Conservation (phyloP, 495 filamentous ascomycete genomes). For the Aspergillus diversus region DNA sequence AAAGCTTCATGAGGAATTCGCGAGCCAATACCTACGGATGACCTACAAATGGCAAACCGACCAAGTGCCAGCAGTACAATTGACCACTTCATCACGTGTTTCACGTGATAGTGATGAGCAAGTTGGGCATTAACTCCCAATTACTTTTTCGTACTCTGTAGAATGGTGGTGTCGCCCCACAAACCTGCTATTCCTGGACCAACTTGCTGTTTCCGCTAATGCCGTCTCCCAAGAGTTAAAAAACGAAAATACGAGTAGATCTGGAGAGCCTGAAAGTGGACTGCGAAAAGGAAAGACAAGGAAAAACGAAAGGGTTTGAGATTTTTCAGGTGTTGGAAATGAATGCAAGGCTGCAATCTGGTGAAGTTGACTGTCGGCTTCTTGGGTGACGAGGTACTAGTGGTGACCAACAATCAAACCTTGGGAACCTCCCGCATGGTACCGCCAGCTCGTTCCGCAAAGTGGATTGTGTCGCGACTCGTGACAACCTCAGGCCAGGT, state of each 20-base stretch:
- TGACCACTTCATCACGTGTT: too few relatives aligned
- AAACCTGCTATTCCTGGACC: neutral
- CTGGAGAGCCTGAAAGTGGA: constrained; percentile 2
- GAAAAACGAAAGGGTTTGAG: neutral
- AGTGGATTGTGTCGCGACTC: constrained; percentile 10
- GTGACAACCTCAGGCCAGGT: neutral
- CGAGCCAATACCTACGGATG: too few relatives aligned
- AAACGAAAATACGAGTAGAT: neutral
- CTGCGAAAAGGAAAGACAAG: neutral
- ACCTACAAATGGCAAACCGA: too few relatives aligned
- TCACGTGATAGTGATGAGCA: too few relatives aligned
- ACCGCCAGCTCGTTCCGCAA: constrained; percentile 21
- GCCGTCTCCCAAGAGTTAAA: constrained; percentile 13
- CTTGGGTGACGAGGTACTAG: neutral
- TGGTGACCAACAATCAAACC: constrained; percentile 22
- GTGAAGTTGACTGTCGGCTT: neutral
- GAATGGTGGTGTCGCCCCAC: neutral
- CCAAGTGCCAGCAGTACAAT: too few relatives aligned
- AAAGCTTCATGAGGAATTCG: too few relatives aligned
- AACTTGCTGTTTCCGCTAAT: neutral
- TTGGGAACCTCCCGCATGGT: constrained; percentile 31
- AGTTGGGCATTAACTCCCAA: too few relatives aligned
- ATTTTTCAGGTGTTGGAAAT: neutral
- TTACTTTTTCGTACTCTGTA: too few relatives aligned
- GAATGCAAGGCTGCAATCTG: neutral